A percentile compares a stretch with the other conserved stretches of the same genome.
Conservation (phyloP, 2,329 filamentous ascomycete species). For the Coleophoma cylindrospora region DNA sequence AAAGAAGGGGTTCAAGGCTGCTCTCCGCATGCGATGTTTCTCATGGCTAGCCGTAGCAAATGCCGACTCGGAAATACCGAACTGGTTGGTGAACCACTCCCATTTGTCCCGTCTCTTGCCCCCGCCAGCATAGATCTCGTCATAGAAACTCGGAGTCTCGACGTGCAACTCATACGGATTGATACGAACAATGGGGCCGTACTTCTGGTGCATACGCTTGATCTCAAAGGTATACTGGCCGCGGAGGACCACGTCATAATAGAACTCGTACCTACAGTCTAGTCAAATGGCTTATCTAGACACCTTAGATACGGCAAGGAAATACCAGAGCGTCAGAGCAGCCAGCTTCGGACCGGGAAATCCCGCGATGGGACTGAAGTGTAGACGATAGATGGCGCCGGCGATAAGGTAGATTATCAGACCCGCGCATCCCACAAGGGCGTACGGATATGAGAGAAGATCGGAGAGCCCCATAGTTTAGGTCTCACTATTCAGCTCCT, state of each 20-base stretch:
- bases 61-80: neutral
- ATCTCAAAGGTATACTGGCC: conserved; percentile 7
- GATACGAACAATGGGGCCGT: conserved; percentile 27
- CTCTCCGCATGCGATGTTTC: conserved; percentile 11
- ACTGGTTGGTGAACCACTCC: neutral
- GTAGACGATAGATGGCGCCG: conserved; percentile 8
- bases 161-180: conserved; percentile 26
- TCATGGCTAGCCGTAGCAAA: conserved; percentile 6
- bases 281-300: too few relatives aligned
- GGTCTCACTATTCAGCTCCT: too few relatives aligned
- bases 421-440: too few relatives aligned
- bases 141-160: conserved; percentile 23
- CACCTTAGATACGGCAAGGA: too few relatives aligned
- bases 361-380: conserved; percentile 9
- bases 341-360: conserved; percentile 25
- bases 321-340: conserved; percentile 13
- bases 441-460: too few relatives aligned
- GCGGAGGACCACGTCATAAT: conserved; percentile 11
- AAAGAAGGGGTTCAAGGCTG: conserved; percentile 17
- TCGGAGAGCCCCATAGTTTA: too few relatives aligned
- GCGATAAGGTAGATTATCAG: too few relatives aligned
- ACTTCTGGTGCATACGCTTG: conserved; percentile 14
- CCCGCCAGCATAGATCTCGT: conserved; percentile 18
- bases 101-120: conserved; percentile 10
- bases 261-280: conserved; percentile 10